Evolutionary conservation across 148 eudicot genomes (phyloP).

Genomic region (Camellia granthamiana): DNA sequence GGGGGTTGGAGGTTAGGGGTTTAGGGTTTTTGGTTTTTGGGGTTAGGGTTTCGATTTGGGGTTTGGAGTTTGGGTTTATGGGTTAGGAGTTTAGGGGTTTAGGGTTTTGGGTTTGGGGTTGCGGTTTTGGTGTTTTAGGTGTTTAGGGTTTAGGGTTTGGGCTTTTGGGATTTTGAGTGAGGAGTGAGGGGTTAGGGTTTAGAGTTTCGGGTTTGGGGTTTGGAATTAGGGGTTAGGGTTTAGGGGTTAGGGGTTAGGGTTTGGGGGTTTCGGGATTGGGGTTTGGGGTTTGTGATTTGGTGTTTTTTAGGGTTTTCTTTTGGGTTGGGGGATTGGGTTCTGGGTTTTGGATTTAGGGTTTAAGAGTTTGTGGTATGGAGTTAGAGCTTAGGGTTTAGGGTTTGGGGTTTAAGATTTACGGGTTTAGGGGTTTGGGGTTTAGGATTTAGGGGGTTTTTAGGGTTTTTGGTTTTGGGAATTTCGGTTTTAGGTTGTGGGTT

Average conservation of each 20-base stretch:
- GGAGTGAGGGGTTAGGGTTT: slow-evolving; percentile 4
- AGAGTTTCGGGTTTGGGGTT: slow-evolving; percentile 1
- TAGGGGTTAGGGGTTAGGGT: slow-evolving; percentile 6
- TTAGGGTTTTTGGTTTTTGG: no score
- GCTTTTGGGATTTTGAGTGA: background rate
- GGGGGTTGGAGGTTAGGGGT: no score
- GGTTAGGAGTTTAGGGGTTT: background rate
- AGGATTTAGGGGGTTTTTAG: slow-evolving; percentile 16
- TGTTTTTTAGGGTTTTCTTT: slow-evolving; percentile 1
- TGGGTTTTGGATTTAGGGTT: slow-evolving; percentile 14
- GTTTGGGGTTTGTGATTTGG: no score
- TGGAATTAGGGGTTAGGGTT: slow-evolving; percentile 1
- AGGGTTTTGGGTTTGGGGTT: background rate
- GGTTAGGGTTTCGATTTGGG: background rate
- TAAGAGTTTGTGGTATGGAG: background rate
- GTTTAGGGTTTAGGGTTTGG: slow-evolving; percentile 8
- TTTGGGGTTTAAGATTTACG: slow-evolving; percentile 28
- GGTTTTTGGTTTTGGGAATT: slow-evolving; percentile 25
- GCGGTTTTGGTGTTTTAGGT: background rate
- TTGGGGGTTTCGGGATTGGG: no score
- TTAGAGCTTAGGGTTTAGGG: slow-evolving; percentile 27
- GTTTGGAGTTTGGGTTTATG: background rate
- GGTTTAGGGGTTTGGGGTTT: no score
- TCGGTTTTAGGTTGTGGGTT: slow-evolving; percentile 20
- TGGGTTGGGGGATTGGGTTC: slow-evolving; percentile 7